Base-by-base conservation (phyloP, 1,139 yeast genomes). In the Wickerhamomyces sp. region DNA sequence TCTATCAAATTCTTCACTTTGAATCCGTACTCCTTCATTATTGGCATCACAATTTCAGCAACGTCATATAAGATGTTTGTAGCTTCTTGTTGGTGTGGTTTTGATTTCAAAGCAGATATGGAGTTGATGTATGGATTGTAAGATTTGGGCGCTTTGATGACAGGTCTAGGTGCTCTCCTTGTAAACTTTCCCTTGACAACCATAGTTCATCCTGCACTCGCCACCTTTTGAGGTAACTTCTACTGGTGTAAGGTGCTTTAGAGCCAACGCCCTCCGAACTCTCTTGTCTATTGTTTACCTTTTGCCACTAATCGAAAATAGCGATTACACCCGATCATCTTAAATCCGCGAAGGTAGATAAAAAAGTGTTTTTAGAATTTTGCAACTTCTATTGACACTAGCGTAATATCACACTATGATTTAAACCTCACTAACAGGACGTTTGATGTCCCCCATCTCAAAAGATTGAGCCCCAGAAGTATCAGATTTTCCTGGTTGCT, bases 1-100 rank as follows among this genome's bases (percentile, higher is more conserved):
- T 91, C 98, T 47, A 85, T 75, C 16, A 91, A 57, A 0, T 74
- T 64, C 1, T 77, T 78, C 4, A 89, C 91, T 39, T 71, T 74
- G 53, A 85, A 75, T 13, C 72, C 71, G 45, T 78, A 70, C 33
- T 75, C 73, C 38, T 75, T 72, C 76, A 91, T 85, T 34, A 91
- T 60, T 1, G 95, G 95, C 0, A 86, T 80, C 23, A 78, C 84
- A 13, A 64, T 53, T 26, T 66, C 69, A 11, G 86, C 84, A 13
- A 80, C 65, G 29, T 78, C 75, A 45, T 78, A 80, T 6, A 83
- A 59, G 17, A 82, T 48, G 16, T 72, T 68, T 17, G 70, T 56
- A 0, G 91, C 88, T 40, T 70, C 62, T 17, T 77, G 83, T 35
- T 68, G 62, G 37, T 73, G 68, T 2, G 75, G 68, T 51, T 67